phyloP scores from a whole-genome alignment of 1,139 yeast species.

The Lodderomyces orthopsilosis region DNA sequence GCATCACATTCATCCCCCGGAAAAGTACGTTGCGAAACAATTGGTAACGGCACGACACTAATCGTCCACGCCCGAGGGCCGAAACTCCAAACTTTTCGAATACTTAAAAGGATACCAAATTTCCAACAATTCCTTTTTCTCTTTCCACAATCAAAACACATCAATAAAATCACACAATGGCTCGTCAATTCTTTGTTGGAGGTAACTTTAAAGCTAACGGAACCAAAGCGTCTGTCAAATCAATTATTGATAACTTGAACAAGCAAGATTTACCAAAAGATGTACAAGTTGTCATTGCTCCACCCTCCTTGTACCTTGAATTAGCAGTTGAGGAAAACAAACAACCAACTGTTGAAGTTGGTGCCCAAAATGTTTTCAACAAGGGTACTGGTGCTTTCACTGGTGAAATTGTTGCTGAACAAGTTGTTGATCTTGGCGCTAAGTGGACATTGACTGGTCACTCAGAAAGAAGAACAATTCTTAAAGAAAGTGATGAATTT shows the following conservation, averaged over 20 bases:
- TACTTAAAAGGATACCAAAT: conserved; percentile 1
- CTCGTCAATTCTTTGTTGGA: conserved; percentile 95
- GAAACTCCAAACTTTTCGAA: not conserved
- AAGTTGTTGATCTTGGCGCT: conserved; percentile 89
- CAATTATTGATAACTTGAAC: conserved; percentile 82
- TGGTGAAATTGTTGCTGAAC: conserved; percentile 90
- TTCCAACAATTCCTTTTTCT: not conserved
- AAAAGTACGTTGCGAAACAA: not conserved
- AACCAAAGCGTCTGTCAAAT: conserved; percentile 77
- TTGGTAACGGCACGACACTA: not conserved
- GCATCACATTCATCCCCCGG: conserved; percentile 1
- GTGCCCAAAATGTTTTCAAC: conserved; percentile 88
- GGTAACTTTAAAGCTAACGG: conserved; percentile 99
- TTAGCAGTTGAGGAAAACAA: conserved; percentile 69
- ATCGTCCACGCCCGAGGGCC: conserved; percentile 2
- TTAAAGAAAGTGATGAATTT: conserved; percentile 87
- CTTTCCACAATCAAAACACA: not conserved
- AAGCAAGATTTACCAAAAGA: conserved; percentile 67
- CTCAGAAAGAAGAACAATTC: conserved; percentile 96
- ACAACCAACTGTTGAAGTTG: conserved; percentile 70
- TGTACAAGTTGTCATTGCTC: conserved; percentile 91
- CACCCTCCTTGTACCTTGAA: conserved; percentile 90
- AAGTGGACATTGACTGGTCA: conserved; percentile 97
- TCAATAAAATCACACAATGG: conserved; percentile 38
- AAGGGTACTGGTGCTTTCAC: conserved; percentile 96